A percentile compares a stretch with the other conserved stretches of the same genome.
Evolutionary conservation across 139 green algal species (phyloP).

Genomic region (Picochlorum sp.): DNA sequence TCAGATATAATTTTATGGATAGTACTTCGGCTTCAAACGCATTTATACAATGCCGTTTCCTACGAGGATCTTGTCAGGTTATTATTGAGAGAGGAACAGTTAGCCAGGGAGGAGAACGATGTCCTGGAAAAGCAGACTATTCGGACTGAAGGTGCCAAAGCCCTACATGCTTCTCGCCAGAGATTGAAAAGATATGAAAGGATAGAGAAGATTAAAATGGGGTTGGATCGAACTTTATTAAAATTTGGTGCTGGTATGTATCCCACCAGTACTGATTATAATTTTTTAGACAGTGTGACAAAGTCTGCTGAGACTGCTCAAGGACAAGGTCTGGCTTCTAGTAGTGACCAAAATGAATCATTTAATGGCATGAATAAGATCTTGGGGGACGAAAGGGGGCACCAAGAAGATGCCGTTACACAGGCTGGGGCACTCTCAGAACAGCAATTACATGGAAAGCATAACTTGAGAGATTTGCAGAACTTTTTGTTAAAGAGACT

Average conservation of each 20-base stretch:
- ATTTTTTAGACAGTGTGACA: neutral
- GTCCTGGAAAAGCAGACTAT: too few relatives aligned
- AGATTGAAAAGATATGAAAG: constrained; percentile 10
- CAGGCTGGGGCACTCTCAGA: too few relatives aligned
- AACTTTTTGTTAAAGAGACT: neutral
- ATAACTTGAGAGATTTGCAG: too few relatives aligned
- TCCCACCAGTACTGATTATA: neutral
- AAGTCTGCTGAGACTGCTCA: too few relatives aligned
- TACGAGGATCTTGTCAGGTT: constrained; percentile 21
- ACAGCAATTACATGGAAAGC: too few relatives aligned
- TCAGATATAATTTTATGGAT: constrained; percentile 57
- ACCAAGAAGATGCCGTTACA: too few relatives aligned
- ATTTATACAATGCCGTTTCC: constrained; percentile 18
- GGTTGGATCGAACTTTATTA: neutral
- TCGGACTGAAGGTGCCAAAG: too few relatives aligned
- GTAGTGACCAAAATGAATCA: too few relatives aligned
- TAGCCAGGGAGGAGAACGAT: neutral
- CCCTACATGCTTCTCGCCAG: too few relatives aligned
- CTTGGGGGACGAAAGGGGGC: too few relatives aligned
- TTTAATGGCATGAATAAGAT: too few relatives aligned
- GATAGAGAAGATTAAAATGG: constrained; percentile 42
- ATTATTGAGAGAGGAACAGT: constrained; percentile 15
- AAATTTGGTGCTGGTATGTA: neutral
- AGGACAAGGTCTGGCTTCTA: too few relatives aligned
- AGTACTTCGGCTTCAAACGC: constrained; percentile 45